Conservation (phyloP, 768 basidiomycete species). For the Fistulinella prunicolor region DNA sequence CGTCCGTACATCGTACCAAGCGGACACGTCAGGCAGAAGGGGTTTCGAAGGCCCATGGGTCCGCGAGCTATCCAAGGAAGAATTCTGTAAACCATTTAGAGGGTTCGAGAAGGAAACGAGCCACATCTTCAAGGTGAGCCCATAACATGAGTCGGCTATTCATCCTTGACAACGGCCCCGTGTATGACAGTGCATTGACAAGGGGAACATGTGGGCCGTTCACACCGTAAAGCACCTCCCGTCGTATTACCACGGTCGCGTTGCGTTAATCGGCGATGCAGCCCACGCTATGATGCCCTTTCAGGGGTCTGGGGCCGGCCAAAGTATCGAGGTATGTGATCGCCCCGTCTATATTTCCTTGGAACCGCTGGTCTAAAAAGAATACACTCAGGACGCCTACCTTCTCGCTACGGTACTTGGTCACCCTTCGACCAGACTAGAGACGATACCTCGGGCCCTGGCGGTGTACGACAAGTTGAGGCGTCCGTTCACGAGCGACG, state of each 20-base stretch:
- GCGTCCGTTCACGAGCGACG: constrained; percentile 42
- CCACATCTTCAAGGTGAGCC: constrained; percentile 50
- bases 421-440: constrained; percentile 34
- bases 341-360: neutral
- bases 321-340: constrained; percentile 40
- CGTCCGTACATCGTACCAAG: constrained; percentile 44
- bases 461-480: constrained; percentile 49
- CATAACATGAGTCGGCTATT: neutral
- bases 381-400: constrained; percentile 32
- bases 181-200: constrained; percentile 46
- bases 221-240: constrained; percentile 53
- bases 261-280: constrained; percentile 46
- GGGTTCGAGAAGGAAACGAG: constrained; percentile 62
- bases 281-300: constrained; percentile 43
- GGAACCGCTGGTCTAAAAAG: neutral
- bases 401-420: constrained; percentile 41
- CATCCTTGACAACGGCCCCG: neutral
- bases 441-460: constrained; percentile 42
- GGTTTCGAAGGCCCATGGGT: constrained; percentile 44
- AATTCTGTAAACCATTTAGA: constrained; percentile 44
- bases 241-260: constrained; percentile 50
- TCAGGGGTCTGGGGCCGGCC: constrained; percentile 44
- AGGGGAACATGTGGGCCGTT: constrained; percentile 59
- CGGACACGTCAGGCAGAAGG: constrained; percentile 12
- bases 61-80: constrained; percentile 40